Percentiles rank a stretch among this genome's conserved stretches.
phyloP scores from a whole-genome alignment of 768 basidiomycete species.

The Dioszegia hungarica region DNA sequence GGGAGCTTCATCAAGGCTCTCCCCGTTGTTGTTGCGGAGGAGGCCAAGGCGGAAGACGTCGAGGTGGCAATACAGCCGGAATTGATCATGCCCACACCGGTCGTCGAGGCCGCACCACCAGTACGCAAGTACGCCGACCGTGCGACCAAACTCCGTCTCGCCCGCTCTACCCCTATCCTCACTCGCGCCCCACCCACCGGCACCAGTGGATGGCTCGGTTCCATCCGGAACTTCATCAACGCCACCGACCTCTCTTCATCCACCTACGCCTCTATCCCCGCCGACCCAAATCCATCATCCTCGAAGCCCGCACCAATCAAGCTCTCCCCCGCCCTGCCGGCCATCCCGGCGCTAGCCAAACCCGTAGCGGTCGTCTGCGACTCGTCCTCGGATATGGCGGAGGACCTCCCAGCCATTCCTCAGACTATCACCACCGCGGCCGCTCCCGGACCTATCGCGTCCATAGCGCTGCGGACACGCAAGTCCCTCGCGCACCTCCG shows the following conservation, averaged over 20 bases:
- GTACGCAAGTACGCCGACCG: slow-evolving; percentile 31
- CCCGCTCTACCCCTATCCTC: slow-evolving; percentile 31
- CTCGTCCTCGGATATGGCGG: slow-evolving; percentile 32
- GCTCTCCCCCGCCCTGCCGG: slow-evolving; percentile 14
- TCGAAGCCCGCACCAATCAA: slow-evolving; percentile 9
- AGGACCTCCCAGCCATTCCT: slow-evolving; percentile 43
- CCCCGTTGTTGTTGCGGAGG: background rate
- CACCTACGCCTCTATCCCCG: background rate
- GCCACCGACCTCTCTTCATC: background rate
- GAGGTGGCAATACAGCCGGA: background rate
- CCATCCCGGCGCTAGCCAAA: slow-evolving; percentile 31
- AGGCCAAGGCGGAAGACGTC: background rate
- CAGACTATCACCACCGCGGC: background rate
- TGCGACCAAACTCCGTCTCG: slow-evolving; percentile 26
- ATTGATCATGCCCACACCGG: background rate
- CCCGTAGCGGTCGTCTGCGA: slow-evolving; percentile 42
- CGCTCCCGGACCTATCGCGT: background rate
- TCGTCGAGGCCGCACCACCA: background rate
- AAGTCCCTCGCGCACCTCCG: slow-evolving; percentile 26
- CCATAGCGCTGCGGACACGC: slow-evolving; percentile 17
- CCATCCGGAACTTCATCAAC: slow-evolving; percentile 12
- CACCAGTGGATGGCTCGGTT: slow-evolving; percentile 17
- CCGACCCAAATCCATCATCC: slow-evolving; percentile 1
- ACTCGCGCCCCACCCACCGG: background rate
- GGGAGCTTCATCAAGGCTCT: background rate